Percentiles rank a stretch among this genome's conserved stretches.
Conservation (phyloP, 2,329 filamentous ascomycete species). For the Gremmenia infestans region DNA sequence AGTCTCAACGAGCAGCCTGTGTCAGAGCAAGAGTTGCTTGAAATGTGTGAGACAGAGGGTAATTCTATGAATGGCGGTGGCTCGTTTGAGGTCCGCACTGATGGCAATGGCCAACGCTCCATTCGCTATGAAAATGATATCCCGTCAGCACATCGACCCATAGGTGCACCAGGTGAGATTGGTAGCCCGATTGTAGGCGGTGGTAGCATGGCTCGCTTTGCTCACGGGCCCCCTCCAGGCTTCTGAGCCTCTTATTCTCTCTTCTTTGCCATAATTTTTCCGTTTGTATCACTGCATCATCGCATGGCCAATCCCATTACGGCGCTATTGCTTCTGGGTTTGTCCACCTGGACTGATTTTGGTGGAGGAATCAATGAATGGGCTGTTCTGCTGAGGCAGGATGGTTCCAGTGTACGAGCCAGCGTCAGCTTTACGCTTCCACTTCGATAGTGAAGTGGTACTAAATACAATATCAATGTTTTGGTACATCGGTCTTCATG, state of each 20-base stretch:
- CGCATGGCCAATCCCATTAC: slow-evolving; percentile 1
- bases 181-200: slow-evolving; percentile 56
- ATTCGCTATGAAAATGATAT: slow-evolving; percentile 55
- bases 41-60: slow-evolving; percentile 83
- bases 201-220: slow-evolving; percentile 24
- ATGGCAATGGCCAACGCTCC: slow-evolving; percentile 20
- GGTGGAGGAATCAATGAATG: background rate
- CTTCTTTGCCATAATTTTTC: slow-evolving; percentile 2
- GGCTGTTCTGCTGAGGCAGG: slow-evolving; percentile 1
- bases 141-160: slow-evolving; percentile 35
- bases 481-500: background rate
- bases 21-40: slow-evolving; percentile 65
- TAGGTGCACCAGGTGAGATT: slow-evolving; percentile 62
- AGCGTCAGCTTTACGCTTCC: slow-evolving; percentile 6
- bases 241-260: slow-evolving; percentile 14
- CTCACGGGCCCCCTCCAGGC: slow-evolving; percentile 24
- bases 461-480: slow-evolving; percentile 4
- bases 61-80: slow-evolving; percentile 83
- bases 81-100: slow-evolving; percentile 57
- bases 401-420: slow-evolving; percentile 1
- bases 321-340: slow-evolving; percentile 10
- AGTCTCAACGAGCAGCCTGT: slow-evolving; percentile 43
- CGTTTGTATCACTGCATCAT: slow-evolving; percentile 16
- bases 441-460: slow-evolving; percentile 2
- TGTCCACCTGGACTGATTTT: background rate